Evolutionary conservation across 2,329 filamentous ascomycete genomes (phyloP).

Genomic region (Albifimbria verrucaria): DNA sequence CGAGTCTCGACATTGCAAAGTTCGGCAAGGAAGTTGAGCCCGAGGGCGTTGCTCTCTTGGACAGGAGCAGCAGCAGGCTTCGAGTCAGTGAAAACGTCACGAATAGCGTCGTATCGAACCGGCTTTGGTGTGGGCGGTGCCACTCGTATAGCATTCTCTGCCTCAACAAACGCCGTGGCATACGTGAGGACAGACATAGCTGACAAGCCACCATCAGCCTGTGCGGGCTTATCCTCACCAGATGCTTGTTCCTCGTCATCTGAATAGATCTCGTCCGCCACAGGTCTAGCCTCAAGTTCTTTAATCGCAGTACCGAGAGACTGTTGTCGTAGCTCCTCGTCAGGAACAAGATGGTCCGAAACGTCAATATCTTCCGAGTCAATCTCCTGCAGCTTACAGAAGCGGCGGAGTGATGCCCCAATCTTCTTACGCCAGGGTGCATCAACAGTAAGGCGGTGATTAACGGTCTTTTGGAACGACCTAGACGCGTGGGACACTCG

Average conservation of each 20-base stretch:
- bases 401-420: slow-evolving; percentile 28
- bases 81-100: slow-evolving; percentile 38
- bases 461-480: slow-evolving; percentile 32
- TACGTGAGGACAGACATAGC: slow-evolving; percentile 27
- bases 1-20: slow-evolving; percentile 29
- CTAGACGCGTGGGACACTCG: slow-evolving; percentile 48
- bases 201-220: slow-evolving; percentile 21
- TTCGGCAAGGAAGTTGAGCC: slow-evolving; percentile 31
- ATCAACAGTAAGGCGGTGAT: slow-evolving; percentile 30
- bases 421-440: slow-evolving; percentile 31
- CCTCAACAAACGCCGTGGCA: slow-evolving; percentile 27
- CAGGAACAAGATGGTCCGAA: slow-evolving; percentile 28
- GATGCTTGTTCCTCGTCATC: slow-evolving; percentile 22
- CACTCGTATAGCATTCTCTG: slow-evolving; percentile 21
- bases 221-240: slow-evolving; percentile 17
- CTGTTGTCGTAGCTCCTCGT: slow-evolving; percentile 28
- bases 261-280: slow-evolving; percentile 20
- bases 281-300: slow-evolving; percentile 27
- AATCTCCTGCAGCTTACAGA: slow-evolving; percentile 34
- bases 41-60: slow-evolving; percentile 17
- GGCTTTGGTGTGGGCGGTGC: slow-evolving; percentile 24
- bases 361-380: slow-evolving; percentile 28
- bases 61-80: slow-evolving; percentile 25
- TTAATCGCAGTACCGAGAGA: slow-evolving; percentile 32
- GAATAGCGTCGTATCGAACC: slow-evolving; percentile 33